Percentiles rank a stretch among this genome's conserved stretches.
phyloP scores from a whole-genome alignment of 2,329 filamentous ascomycete genomes.

The Didymella segeticola region DNA sequence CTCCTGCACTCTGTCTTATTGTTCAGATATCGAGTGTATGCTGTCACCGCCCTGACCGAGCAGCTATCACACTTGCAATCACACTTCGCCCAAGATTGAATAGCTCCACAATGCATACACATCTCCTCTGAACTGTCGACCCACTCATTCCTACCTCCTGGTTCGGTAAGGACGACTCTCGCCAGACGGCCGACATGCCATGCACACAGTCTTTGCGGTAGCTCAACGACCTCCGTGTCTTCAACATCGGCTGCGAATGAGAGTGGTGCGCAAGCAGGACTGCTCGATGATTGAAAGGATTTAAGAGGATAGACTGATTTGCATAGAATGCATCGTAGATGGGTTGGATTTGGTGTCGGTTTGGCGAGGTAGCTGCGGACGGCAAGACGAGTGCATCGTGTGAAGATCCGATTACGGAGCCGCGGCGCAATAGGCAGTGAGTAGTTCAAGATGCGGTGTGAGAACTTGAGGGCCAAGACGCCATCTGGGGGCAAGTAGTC shows the following conservation, averaged over 20 bases:
- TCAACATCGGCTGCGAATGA: conserved; percentile 9
- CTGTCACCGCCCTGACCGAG: conserved; percentile 29
- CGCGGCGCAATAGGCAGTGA: conserved; percentile 27
- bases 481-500: conserved; percentile 46
- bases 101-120: conserved; percentile 46
- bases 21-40: conserved; percentile 44
- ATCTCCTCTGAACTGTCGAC: conserved; percentile 30
- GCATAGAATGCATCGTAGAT: conserved; percentile 42
- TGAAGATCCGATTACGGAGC: conserved; percentile 21
- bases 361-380: conserved; percentile 36
- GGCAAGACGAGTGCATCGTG: conserved; percentile 39
- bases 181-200: conserved; percentile 44
- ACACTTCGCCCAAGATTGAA: conserved; percentile 38
- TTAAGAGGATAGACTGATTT: conserved; percentile 34
- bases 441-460: conserved; percentile 39
- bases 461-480: conserved; percentile 49
- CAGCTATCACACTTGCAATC: conserved; percentile 43
- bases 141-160: conserved; percentile 41
- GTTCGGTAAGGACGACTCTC: conserved; percentile 27
- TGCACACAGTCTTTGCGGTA: conserved; percentile 41
- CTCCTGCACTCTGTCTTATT: conserved; percentile 30
- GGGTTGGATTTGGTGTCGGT: conserved; percentile 17
- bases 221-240: conserved; percentile 31
- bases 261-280: conserved; percentile 32
- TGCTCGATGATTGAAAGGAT: conserved; percentile 43